A percentile compares a stretch with the other conserved stretches of the same genome.
These are phyloP conservation scores for Blastobotrys peoriensis DNA, from an alignment of 805 yeast genomes.

Conservation along the genomic window DNA sequence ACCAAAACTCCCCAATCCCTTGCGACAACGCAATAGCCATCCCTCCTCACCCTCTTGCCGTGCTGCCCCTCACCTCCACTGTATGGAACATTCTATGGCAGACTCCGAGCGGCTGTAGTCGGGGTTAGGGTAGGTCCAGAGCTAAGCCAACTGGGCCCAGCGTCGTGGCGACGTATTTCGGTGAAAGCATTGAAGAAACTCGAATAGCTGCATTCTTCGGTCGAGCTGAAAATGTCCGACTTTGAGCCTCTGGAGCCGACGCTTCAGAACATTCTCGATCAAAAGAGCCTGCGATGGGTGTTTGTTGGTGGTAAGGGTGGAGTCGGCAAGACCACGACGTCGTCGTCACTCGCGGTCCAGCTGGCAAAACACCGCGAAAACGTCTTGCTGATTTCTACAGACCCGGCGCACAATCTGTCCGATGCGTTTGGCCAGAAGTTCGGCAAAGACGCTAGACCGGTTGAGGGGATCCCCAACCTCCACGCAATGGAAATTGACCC, in stretches of 20 bases:
- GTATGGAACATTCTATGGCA: too few relatives aligned
- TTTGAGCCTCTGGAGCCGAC: constrained; percentile 33
- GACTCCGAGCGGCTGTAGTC: too few relatives aligned
- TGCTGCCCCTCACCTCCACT: too few relatives aligned
- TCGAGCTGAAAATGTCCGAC: constrained; percentile 17
- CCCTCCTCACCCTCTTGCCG: too few relatives aligned
- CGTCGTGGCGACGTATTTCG: too few relatives aligned
- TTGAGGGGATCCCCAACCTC: constrained; percentile 80
- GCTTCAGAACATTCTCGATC: constrained; percentile 36
- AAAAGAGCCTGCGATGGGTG: constrained; percentile 74
- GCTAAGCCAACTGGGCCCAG: too few relatives aligned
- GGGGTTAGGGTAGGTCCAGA: too few relatives aligned
- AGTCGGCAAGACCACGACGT: constrained; percentile 97
- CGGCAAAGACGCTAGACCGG: constrained; percentile 92
- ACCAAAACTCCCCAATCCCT: too few relatives aligned
- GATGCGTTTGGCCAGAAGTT: constrained; percentile 99
- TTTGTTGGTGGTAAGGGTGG: constrained; percentile 99
- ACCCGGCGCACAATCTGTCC: constrained; percentile 96
- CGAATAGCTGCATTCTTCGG: too few relatives aligned
- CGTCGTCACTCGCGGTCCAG: constrained; percentile 92
- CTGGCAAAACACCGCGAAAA: constrained; percentile 79
- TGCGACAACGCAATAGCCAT: too few relatives aligned
- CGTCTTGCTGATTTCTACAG: constrained; percentile 88
- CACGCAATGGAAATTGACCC: constrained; percentile 99
- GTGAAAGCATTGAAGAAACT: too few relatives aligned